Conservation (phyloP, 2,329 filamentous ascomycete species). For the Aciculosporium take region DNA sequence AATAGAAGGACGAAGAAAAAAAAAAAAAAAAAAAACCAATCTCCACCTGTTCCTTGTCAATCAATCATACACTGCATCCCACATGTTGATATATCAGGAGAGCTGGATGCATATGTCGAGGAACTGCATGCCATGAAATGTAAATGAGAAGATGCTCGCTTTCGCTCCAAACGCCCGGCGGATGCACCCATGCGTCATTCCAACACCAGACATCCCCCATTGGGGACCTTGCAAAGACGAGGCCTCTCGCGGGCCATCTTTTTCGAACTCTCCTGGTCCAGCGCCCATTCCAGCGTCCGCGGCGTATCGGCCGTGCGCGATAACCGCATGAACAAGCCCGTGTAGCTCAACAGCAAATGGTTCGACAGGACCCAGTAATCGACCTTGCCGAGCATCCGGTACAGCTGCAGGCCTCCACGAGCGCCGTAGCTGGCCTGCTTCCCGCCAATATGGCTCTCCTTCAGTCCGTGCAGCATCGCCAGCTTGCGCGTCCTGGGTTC, state of each 20-base stretch:
- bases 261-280: slow-evolving; percentile 5
- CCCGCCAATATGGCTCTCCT: slow-evolving; percentile 7
- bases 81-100: no score
- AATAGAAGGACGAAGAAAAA: background rate
- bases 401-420: slow-evolving; percentile 4
- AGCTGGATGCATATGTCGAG: background rate
- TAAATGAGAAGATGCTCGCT: background rate
- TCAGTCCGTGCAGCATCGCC: slow-evolving; percentile 6
- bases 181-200: slow-evolving; percentile 3
- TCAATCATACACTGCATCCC: no score
- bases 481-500: slow-evolving; percentile 6
- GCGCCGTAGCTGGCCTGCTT: slow-evolving; percentile 6
- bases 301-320: slow-evolving; percentile 5
- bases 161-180: background rate
- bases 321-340: slow-evolving; percentile 7
- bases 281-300: slow-evolving; percentile 6
- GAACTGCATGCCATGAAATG: background rate
- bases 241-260: slow-evolving; percentile 2
- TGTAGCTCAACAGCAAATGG: slow-evolving; percentile 3
- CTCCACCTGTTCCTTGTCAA: no score
- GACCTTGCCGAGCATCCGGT: slow-evolving; percentile 3
- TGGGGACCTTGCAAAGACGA: slow-evolving; percentile 1
- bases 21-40: background rate
- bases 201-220: slow-evolving; percentile 6
- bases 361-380: slow-evolving; percentile 7